phyloP scores from a whole-genome alignment of 2,329 filamentous ascomycete genomes.

The Colletotrichum theobromicola region DNA sequence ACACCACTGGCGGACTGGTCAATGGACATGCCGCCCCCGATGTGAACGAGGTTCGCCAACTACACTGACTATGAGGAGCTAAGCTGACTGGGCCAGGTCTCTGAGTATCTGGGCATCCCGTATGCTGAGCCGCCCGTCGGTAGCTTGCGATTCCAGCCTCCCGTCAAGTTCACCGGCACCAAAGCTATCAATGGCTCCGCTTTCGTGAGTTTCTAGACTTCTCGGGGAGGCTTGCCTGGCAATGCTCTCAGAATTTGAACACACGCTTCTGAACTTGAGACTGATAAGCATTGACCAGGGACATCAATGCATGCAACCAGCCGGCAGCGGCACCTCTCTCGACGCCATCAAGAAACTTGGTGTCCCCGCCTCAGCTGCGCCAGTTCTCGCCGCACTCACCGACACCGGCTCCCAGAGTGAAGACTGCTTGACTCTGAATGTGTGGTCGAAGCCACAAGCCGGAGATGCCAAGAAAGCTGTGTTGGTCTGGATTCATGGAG shows the following conservation, averaged over 20 bases:
- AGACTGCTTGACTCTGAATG: slow-evolving; percentile 42
- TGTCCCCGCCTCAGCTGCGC: slow-evolving; percentile 8
- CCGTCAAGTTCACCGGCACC: neutral
- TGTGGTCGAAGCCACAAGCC: slow-evolving; percentile 40
- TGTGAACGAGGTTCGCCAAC: neutral
- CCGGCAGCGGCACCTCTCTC: neutral
- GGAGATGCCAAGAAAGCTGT: slow-evolving; percentile 42
- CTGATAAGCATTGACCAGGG: neutral
- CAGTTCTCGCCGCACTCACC: neutral
- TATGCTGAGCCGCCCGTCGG: slow-evolving; percentile 59
- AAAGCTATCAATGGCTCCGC: neutral
- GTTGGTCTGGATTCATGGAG: slow-evolving; percentile 49
- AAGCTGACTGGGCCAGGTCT: neutral
- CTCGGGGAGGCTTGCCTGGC: neutral
- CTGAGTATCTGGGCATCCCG: slow-evolving; percentile 51
- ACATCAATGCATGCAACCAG: slow-evolving; percentile 14
- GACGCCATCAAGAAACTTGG: slow-evolving; percentile 5
- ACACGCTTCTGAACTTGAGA: neutral
- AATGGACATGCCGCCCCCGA: slow-evolving; percentile 6
- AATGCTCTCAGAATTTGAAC: neutral
- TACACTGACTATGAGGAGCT: no score
- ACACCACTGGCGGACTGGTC: slow-evolving; percentile 13
- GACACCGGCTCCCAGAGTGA: slow-evolving; percentile 29
- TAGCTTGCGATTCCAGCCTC: slow-evolving; percentile 50
- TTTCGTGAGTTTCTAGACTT: slow-evolving; percentile 6